Evolutionary conservation across 2,329 filamentous ascomycete species (phyloP).

Genomic region (Cladophialophora bantiana): DNA sequence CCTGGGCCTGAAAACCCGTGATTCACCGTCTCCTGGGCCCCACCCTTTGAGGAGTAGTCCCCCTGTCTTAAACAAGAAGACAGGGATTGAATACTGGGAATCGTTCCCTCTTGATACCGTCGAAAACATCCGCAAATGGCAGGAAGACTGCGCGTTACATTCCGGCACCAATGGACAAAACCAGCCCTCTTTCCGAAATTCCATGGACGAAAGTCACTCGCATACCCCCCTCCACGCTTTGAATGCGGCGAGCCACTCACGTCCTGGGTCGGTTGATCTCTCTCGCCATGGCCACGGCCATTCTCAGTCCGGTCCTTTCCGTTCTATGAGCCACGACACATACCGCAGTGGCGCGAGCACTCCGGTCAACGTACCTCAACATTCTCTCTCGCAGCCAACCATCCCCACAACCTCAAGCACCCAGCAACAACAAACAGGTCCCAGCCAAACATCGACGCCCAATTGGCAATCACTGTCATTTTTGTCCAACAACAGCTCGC

Average conservation of each 20-base stretch:
- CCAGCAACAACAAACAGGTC: constrained; percentile 23
- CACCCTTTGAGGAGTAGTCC: constrained; percentile 31
- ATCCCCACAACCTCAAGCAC: constrained; percentile 12
- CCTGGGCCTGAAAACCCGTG: constrained; percentile 26
- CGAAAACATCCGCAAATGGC: constrained; percentile 48
- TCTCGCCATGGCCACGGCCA: constrained; percentile 20
- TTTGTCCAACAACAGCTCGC: constrained; percentile 19
- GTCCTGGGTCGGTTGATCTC: constrained; percentile 31
- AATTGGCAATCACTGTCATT: constrained; percentile 31
- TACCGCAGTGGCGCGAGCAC: constrained; percentile 34
- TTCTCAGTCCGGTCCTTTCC: constrained; percentile 24
- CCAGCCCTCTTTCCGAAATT: constrained; percentile 23
- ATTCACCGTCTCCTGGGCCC: constrained; percentile 34
- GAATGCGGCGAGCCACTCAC: constrained; percentile 23
- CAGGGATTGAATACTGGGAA: constrained; percentile 49
- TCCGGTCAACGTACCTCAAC: constrained; percentile 24
- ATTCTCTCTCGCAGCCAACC: constrained; percentile 19
- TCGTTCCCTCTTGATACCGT: constrained; percentile 47
- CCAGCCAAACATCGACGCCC: constrained; percentile 18
- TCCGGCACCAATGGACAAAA: constrained; percentile 16
- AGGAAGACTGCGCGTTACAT: constrained; percentile 43
- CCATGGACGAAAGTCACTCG: constrained; percentile 17
- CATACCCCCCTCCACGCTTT: constrained; percentile 12
- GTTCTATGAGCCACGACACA: constrained; percentile 30
- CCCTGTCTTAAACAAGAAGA: constrained; percentile 42